A percentile compares a stretch with the other conserved stretches of the same genome.
Conservation (phyloP, 2,329 filamentous ascomycete genomes). For the Monosporascus cannonballus region DNA sequence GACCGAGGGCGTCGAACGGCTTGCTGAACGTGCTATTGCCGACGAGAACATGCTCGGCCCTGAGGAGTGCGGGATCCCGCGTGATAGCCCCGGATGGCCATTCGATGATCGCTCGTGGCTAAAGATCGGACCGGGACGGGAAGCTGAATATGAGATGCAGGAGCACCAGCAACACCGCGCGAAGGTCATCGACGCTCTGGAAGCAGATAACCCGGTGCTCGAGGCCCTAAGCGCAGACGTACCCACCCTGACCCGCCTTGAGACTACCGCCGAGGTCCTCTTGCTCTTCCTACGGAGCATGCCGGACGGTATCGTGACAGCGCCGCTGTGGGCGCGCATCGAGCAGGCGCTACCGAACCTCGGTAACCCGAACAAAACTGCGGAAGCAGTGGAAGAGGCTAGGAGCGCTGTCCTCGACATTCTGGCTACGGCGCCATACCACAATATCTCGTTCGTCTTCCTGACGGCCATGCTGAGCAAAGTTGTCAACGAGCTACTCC, state of each 20-base stretch:
- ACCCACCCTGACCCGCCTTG: constrained; percentile 61
- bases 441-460: constrained; percentile 88
- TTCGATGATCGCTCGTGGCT: constrained; percentile 33
- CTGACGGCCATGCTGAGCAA: constrained; percentile 68
- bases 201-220: constrained; percentile 58
- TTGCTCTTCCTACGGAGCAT: constrained; percentile 69
- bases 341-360: constrained; percentile 49
- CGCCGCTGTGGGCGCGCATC: constrained; percentile 63
- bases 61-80: constrained; percentile 44
- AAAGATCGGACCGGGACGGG: constrained; percentile 12
- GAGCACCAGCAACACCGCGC: constrained; percentile 23
- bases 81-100: constrained; percentile 52
- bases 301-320: constrained; percentile 71
- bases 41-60: constrained; percentile 54
- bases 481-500: constrained; percentile 43
- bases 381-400: constrained; percentile 32
- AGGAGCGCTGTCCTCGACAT: constrained; percentile 62
- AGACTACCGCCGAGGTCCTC: constrained; percentile 66
- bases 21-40: constrained; percentile 51
- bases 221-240: constrained; percentile 58
- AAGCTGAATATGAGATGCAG: neutral
- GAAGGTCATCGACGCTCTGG: constrained; percentile 59
- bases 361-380: constrained; percentile 9
- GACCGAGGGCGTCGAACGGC: constrained; percentile 66
- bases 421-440: constrained; percentile 63